Conservation (phyloP, 148 eudicot species). For the Polygonum aviculare region DNA sequence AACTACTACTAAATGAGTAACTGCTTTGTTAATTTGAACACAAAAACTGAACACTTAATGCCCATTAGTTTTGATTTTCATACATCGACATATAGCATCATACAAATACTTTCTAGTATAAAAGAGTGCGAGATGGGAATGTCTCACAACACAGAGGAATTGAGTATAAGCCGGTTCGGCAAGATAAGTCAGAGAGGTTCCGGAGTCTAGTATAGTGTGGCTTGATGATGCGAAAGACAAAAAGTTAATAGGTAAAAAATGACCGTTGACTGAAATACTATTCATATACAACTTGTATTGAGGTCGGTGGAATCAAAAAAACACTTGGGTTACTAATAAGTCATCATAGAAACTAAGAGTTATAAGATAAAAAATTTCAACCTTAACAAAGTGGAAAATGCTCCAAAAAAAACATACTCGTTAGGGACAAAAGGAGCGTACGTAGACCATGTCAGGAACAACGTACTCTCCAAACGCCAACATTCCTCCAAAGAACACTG, state of each 20-base stretch:
- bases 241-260: slow-evolving; percentile 45
- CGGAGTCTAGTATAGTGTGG: slow-evolving; percentile 73
- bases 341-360: neutral
- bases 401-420: slow-evolving; percentile 46
- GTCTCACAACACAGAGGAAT: slow-evolving; percentile 72
- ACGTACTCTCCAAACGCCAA: slow-evolving; percentile 79
- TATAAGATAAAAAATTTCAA: neutral
- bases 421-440: slow-evolving; percentile 67
- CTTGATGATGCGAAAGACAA: slow-evolving; percentile 60
- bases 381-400: neutral
- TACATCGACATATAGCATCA: neutral
- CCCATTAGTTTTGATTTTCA: neutral
- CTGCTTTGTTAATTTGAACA: slow-evolving; percentile 46
- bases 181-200: slow-evolving; percentile 89
- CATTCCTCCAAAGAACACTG: slow-evolving; percentile 44
- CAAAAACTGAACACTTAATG: neutral
- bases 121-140: neutral
- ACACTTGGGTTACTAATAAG: neutral
- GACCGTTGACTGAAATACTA: slow-evolving; percentile 78
- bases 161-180: slow-evolving; percentile 85
- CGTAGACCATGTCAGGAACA: slow-evolving; percentile 86
- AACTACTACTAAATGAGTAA: slow-evolving; percentile 54
- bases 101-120: too few species aligned
- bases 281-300: slow-evolving; percentile 78
- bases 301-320: slow-evolving; percentile 43